Evolutionary conservation across 1,284 basidiomycete genomes (phyloP), one percentile per base, ranked within the genome.

Genomic region (Austroboletus niveus): DNA sequence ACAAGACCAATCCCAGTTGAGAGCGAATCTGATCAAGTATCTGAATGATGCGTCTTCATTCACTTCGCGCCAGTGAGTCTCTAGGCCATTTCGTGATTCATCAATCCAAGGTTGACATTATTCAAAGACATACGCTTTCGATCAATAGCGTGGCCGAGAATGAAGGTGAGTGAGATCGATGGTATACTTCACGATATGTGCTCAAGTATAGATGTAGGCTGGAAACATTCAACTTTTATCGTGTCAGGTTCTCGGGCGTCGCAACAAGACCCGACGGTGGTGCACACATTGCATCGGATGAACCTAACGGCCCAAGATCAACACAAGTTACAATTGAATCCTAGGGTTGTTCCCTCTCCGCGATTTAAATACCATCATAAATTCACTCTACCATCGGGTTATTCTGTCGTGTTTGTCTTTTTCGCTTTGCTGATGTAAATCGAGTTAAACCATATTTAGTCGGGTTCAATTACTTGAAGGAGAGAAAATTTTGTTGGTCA

Each of bases 401-500:
- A 71, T 40, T 59, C 57, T 0, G 62, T 79, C 9, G 31, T 69
- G 77, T 80, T 53, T 43, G 74, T 53, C 5, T 27, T 7, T 29
- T 2, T 48, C 17, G 4, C 6, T 39, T 15, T 3, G 30, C 0
- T 10, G 15, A 3, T 27, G n/a, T 24, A 8, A 5, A 12, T 39
- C 10, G 47, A 29, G 5, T 11, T 7, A 5, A 5, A 8, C 5
- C 15, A 40, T 9, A 1, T 30, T 44, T 55, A 81, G 78, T 15
- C 68, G 72, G 45, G 60, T 60, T 0, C 72, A 70, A 38, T 31
- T 70, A 0, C 69, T 81, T 5, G 65, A 69, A 11, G 64, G 69
- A 9, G 67, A 71, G 7, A 74, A 62, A 30, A 61, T 77, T 8
- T 62, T 83, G 8, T 57, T 82, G 5, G 64, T 82, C 4, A 49